These are phyloP conservation scores for Kregervanrija delftensis DNA, from an alignment of 805 yeast genomes.

Conservation along the genomic window DNA sequence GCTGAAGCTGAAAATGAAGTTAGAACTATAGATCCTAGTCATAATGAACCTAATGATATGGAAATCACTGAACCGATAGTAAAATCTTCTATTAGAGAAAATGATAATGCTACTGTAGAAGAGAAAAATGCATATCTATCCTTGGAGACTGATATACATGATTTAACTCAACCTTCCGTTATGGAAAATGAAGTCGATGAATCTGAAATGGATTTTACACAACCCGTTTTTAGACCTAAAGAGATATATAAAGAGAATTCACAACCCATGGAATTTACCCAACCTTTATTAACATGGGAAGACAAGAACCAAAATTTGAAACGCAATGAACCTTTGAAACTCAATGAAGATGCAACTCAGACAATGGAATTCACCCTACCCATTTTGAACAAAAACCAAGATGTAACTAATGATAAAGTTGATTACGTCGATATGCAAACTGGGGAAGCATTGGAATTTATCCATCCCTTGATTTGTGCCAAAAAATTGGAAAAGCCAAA, in stretches of 20 bases:
- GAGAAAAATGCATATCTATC: too few relatives aligned
- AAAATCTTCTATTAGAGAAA: too few relatives aligned
- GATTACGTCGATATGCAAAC: too few relatives aligned
- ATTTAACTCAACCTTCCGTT: too few relatives aligned
- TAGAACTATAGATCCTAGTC: neutral
- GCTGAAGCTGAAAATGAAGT: constrained; percentile 1
- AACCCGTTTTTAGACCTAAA: neutral
- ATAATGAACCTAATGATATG: constrained; percentile 5
- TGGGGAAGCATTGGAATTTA: too few relatives aligned
- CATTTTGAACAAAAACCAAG: neutral
- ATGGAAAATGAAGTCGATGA: neutral
- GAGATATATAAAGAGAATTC: neutral
- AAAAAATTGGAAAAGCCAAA: too few relatives aligned
- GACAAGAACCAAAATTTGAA: neutral
- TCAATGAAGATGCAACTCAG: constrained; percentile 6
- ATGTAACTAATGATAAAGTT: too few relatives aligned
- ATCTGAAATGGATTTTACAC: constrained; percentile 6
- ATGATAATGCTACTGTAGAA: too few relatives aligned
- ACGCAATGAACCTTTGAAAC: neutral
- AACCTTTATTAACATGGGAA: neutral
- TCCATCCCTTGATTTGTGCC: too few relatives aligned
- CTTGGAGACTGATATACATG: too few relatives aligned
- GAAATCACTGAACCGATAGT: constrained; percentile 13
- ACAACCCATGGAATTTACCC: constrained; percentile 5
- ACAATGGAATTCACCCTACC: constrained; percentile 5